These are phyloP conservation scores for Cytidiella melzeri DNA, from an alignment of 768 basidiomycete genomes.

Conservation along the genomic window DNA sequence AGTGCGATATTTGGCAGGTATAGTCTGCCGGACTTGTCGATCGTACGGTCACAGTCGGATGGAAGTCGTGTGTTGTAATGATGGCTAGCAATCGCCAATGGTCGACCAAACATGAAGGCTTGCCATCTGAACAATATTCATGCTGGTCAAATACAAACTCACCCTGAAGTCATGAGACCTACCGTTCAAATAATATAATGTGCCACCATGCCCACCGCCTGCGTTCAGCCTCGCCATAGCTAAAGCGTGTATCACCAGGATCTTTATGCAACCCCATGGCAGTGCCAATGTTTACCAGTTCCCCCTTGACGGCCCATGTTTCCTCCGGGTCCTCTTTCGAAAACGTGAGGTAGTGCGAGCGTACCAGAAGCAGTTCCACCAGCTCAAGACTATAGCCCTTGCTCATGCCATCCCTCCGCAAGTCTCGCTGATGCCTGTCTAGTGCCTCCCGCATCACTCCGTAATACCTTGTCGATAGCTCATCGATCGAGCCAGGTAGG, in stretches of 20 bases:
- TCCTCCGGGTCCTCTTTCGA: conserved; percentile 75
- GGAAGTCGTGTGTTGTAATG: conserved; percentile 82
- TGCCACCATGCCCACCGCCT: conserved; percentile 92
- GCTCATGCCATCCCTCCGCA: conserved; percentile 15
- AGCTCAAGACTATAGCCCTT: conserved; percentile 49
- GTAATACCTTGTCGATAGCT: conserved; percentile 61
- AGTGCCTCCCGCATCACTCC: conserved; percentile 61
- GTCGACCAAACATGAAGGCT: conserved; percentile 81
- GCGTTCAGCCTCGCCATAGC: conserved; percentile 63
- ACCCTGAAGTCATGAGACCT: conserved; percentile 14
- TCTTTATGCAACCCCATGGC: conserved; percentile 86
- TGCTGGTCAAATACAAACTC: neutral
- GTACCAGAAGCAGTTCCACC: conserved; percentile 65
- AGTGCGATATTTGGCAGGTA: conserved; percentile 73
- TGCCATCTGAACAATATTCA: conserved; percentile 55
- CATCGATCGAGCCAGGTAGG: conserved; percentile 46
- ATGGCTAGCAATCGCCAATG: conserved; percentile 67
- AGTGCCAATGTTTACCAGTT: conserved; percentile 66
- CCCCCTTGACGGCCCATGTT: conserved; percentile 71
- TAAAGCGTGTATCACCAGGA: conserved; percentile 74
- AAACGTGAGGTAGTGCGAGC: conserved; percentile 67
- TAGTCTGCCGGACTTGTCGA: conserved; percentile 59
- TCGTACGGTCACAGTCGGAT: conserved; percentile 53
- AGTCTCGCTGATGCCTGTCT: conserved; percentile 54
- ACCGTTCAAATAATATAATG: conserved; percentile 76